Conservation (phyloP, 352 stramenopile species). For the Phytophthora cajani region DNA sequence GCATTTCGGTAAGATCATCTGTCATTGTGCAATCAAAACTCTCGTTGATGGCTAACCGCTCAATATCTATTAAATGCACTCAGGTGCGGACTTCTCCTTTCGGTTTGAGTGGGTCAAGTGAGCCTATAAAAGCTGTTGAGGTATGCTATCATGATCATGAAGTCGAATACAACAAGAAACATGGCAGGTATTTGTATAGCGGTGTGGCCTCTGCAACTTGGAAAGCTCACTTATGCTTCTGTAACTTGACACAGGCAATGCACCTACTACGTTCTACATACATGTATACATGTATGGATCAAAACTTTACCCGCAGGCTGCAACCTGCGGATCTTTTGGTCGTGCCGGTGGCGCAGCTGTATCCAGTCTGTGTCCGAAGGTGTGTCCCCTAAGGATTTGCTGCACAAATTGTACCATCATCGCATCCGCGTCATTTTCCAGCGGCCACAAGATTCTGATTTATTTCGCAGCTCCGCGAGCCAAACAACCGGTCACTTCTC, state of each 20-base stretch:
- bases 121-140: not conserved
- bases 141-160: too few species aligned
- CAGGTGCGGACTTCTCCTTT: not conserved
- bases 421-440: not conserved
- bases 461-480: not conserved
- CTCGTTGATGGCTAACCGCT: not conserved
- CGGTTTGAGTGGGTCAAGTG: not conserved
- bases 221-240: too few species aligned
- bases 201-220: too few species aligned
- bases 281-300: too few species aligned
- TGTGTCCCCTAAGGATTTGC: not conserved
- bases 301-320: not conserved
- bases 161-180: too few species aligned
- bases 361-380: not conserved
- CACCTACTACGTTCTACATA: too few species aligned
- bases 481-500: not conserved
- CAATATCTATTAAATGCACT: not conserved
- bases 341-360: not conserved
- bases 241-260: too few species aligned
- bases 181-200: too few species aligned
- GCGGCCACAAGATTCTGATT: slow-evolving; percentile 10
- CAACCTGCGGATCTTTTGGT: not conserved
- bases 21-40: not conserved
- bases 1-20: not conserved
- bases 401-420: not conserved